Base-by-base conservation (phyloP, 345 rosid genomes). In the Tarenaya hassleriana region DNA sequence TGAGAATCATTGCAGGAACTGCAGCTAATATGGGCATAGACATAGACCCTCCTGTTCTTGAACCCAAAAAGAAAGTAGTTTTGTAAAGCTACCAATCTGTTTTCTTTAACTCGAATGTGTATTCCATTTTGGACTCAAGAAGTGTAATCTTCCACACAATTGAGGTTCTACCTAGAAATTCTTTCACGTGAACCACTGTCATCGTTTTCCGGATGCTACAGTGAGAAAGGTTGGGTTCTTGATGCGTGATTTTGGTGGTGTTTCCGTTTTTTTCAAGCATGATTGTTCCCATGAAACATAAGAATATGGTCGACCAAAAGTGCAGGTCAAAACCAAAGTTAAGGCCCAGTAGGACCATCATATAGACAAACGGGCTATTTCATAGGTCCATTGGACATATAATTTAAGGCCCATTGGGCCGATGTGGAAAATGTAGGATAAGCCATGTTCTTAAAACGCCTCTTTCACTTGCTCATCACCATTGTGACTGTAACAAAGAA, bases 11-110 rank as follows among this genome's bases (percentile, higher is more conserved):
- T 61, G 97, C 97, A 2, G 95, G 97, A 19, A 89, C 97, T 8
- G 94, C 97, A 12, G 90, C 88, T 51, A 89, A 86, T 52, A 89
- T 89, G 95, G 97, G 95, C 41, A 83, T 86, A 16, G 84, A 86
- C 32, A 50, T 86, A 1, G 95, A 89, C 52, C 97, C 97, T 29
- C 95, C 95, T 4, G 58, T 89, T 80, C 97, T 89, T 52, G 84
- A 79, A 67, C 78, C 79, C 55, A 89, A 77, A 55, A 57, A 65
- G 80, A 81, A 85, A 72, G 75, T 63, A 56, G 49, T 70, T 16
- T 13, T 76, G 56, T 76, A 60, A 55, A 41, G 10, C 66, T 15
- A 42, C 8, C 39, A 3, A 1, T 0, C 3, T 58, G 18, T 41
- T 8, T 52, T 52, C 37, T 16, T 13, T 43, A 37, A 3, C 53